Evolutionary conservation across 352 stramenopile species (phyloP).

Genomic region (Globisporangium spinosum): DNA sequence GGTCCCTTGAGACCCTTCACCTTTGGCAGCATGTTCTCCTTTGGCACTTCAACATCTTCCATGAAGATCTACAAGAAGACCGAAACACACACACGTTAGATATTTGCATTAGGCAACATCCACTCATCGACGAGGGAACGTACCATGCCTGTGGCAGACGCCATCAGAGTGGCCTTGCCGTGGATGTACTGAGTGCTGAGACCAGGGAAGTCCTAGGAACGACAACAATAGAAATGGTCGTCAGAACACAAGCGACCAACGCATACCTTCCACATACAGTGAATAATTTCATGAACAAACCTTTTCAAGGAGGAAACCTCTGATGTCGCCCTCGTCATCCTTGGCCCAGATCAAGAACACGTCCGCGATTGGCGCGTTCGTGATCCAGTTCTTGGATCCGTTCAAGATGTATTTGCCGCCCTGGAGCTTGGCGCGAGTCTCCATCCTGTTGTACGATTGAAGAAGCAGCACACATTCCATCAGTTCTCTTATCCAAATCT

Average conservation of each 20-base stretch:
- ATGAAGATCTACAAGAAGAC: slow-evolving; percentile 89
- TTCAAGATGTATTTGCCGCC: slow-evolving; percentile 95
- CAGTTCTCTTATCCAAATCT: neutral
- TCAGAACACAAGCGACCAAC: neutral
- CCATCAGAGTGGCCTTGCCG: slow-evolving; percentile 95
- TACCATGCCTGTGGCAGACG: slow-evolving; percentile 93
- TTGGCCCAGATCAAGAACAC: slow-evolving; percentile 97
- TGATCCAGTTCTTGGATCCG: slow-evolving; percentile 95
- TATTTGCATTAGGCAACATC: neutral
- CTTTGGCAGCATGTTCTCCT: slow-evolving; percentile 92
- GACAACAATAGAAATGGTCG: neutral
- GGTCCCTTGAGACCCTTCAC: slow-evolving; percentile 91
- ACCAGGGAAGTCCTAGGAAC: slow-evolving; percentile 76
- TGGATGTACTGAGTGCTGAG: slow-evolving; percentile 94
- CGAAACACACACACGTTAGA: neutral
- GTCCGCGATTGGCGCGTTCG: slow-evolving; percentile 96
- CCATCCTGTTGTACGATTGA: slow-evolving; percentile 72
- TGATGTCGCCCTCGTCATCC: slow-evolving; percentile 92
- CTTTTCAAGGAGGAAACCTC: slow-evolving; percentile 95
- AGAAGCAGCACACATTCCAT: neutral
- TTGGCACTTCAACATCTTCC: slow-evolving; percentile 94
- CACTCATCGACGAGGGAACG: neutral
- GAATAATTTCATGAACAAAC: slow-evolving; percentile 18
- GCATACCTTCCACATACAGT: neutral
- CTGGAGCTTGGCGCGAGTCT: slow-evolving; percentile 88